These are phyloP conservation scores for Naegleria lovaniensis DNA, from an alignment of 208 protist genomes.

Conservation along the genomic window DNA sequence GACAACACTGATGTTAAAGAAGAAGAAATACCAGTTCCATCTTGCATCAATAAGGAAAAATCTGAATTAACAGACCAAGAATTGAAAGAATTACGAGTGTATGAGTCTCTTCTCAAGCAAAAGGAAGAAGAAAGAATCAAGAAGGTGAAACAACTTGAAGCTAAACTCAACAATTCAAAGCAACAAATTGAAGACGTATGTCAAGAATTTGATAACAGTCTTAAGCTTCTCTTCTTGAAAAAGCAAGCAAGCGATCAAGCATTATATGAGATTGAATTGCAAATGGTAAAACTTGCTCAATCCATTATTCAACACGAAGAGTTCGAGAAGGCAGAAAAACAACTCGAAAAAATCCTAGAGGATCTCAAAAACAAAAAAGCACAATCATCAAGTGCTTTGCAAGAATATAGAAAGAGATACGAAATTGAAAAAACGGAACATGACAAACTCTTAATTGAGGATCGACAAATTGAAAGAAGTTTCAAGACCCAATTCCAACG, in stretches of 20 bases:
- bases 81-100: conserved; percentile 57
- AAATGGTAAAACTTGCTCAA: conserved; percentile 60
- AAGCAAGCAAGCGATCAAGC: conserved; percentile 51
- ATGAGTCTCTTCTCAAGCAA: conserved; percentile 66
- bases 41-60: conserved; percentile 62
- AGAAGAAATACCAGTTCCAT: conserved; percentile 51
- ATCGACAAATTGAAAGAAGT: background rate
- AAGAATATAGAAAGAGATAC: background rate
- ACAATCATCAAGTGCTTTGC: background rate
- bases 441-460: background rate
- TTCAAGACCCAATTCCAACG: background rate
- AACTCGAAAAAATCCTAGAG: background rate
- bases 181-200: conserved; percentile 14
- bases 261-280: conserved; percentile 61
- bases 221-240: conserved; percentile 46
- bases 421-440: background rate
- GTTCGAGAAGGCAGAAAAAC: background rate
- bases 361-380: conserved; percentile 4
- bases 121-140: conserved; percentile 57
- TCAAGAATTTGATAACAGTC: conserved; percentile 49
- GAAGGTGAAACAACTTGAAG: conserved; percentile 48
- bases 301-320: conserved; percentile 49
- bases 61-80: conserved; percentile 76
- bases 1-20: conserved; percentile 57
- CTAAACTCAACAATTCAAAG: conserved; percentile 18